phyloP scores from a whole-genome alignment of 2,329 filamentous ascomycete species.

The Colletotrichum endophyticum region DNA sequence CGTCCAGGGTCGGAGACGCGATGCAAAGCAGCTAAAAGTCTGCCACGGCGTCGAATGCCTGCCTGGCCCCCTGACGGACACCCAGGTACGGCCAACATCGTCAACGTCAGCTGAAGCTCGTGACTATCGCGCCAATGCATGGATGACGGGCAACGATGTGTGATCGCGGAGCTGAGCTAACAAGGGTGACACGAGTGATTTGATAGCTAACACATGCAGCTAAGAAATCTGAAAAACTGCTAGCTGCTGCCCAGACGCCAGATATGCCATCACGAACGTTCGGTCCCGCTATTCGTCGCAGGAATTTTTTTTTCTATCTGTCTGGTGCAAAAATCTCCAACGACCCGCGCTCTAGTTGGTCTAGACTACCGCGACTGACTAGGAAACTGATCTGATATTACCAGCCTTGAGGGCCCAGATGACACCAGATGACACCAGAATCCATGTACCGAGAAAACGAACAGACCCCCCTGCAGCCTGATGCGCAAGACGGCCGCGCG shows the following conservation, averaged over 20 bases:
- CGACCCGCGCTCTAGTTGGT: neutral
- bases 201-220: neutral
- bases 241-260: neutral
- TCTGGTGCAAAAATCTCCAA: neutral
- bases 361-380: neutral
- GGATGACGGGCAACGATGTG: neutral
- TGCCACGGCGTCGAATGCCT: neutral
- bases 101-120: neutral
- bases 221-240: neutral
- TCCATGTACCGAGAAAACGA: neutral
- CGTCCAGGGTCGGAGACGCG: neutral
- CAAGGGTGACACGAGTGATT: neutral
- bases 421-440: neutral
- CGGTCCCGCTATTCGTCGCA: neutral
- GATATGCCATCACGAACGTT: neutral
- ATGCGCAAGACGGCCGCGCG: neutral
- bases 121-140: neutral
- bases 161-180: neutral
- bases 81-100: neutral
- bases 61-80: neutral
- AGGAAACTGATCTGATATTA: neutral
- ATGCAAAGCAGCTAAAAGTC: neutral
- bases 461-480: neutral
- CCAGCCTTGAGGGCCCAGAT: neutral
- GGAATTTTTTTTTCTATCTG: neutral